phyloP scores from a whole-genome alignment of 257 asterid species.

The Nicotiana attenuata region DNA sequence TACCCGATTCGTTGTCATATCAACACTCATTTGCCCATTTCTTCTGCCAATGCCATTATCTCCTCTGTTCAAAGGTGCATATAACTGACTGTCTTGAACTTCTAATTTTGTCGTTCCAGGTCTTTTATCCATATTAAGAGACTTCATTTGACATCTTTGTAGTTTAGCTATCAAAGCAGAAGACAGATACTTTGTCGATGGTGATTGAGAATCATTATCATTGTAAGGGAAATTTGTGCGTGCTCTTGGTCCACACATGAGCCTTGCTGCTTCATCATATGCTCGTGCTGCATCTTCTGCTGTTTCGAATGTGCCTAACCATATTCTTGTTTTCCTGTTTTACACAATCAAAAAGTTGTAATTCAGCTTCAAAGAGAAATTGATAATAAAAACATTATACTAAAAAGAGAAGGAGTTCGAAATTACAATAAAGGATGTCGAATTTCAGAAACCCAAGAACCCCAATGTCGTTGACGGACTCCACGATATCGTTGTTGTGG shows the following conservation, averaged over 20 bases:
- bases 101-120: slow-evolving; percentile 1
- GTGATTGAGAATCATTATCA: slow-evolving; percentile 28
- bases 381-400: background rate
- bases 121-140: slow-evolving; percentile 38
- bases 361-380: background rate
- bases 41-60: slow-evolving; percentile 2
- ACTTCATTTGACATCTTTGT: slow-evolving; percentile 57
- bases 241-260: slow-evolving; percentile 69
- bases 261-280: slow-evolving; percentile 74
- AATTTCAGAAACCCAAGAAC: slow-evolving; percentile 88
- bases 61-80: background rate
- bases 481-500: slow-evolving; percentile 68
- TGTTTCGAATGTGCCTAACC: slow-evolving; percentile 81
- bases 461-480: slow-evolving; percentile 88
- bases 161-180: slow-evolving; percentile 55
- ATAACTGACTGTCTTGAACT: background rate
- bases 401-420: background rate
- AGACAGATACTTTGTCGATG: slow-evolving; percentile 39
- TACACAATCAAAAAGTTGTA: background rate
- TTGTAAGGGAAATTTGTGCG: slow-evolving; percentile 50
- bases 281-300: slow-evolving; percentile 85
- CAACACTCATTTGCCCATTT: slow-evolving; percentile 9
- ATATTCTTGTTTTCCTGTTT: slow-evolving; percentile 63
- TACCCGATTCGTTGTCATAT: slow-evolving; percentile 9
- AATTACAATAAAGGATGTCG: slow-evolving; percentile 72